Evolutionary conservation across 805 yeast species (phyloP).

Genomic region (Ogataea naganishii): DNA sequence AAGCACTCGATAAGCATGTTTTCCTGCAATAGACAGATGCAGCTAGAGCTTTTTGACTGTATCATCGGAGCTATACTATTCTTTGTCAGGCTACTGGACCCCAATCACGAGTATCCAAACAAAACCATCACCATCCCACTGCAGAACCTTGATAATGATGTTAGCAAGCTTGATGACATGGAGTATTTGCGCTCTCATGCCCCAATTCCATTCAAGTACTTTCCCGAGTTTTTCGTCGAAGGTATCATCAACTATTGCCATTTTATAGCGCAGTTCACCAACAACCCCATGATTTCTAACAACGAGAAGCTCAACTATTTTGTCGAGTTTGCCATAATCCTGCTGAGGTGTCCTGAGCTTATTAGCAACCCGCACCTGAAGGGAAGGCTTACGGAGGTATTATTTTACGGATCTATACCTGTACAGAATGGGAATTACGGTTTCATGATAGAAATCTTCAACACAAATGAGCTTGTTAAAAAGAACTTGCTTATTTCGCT

Average conservation of each 20-base stretch:
- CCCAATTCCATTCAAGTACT: constrained; percentile 71
- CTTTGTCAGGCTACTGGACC: constrained; percentile 65
- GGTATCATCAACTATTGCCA: constrained; percentile 69
- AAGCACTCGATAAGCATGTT: constrained; percentile 57
- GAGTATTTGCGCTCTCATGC: constrained; percentile 58
- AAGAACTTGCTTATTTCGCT: constrained; percentile 72
- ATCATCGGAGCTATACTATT: constrained; percentile 69
- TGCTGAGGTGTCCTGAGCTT: constrained; percentile 77
- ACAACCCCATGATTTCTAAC: constrained; percentile 49
- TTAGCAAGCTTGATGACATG: constrained; percentile 67
- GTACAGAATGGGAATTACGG: constrained; percentile 56
- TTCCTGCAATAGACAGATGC: constrained; percentile 46
- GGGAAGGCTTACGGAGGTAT: constrained; percentile 69
- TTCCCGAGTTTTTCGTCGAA: constrained; percentile 81
- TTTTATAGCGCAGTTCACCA: constrained; percentile 45
- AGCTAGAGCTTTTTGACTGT: constrained; percentile 66
- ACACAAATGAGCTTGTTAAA: constrained; percentile 50
- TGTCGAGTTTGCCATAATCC: constrained; percentile 63
- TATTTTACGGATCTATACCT: constrained; percentile 67
- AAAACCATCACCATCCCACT: constrained; percentile 43
- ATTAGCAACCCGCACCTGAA: constrained; percentile 92
- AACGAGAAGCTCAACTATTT: constrained; percentile 44
- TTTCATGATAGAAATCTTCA: constrained; percentile 59
- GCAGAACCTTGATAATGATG: constrained; percentile 49
- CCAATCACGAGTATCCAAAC: constrained; percentile 54